These are phyloP conservation scores for Backusella westeae DNA, from an alignment of 192 early-diverging fungal species.

Conservation along the genomic window DNA sequence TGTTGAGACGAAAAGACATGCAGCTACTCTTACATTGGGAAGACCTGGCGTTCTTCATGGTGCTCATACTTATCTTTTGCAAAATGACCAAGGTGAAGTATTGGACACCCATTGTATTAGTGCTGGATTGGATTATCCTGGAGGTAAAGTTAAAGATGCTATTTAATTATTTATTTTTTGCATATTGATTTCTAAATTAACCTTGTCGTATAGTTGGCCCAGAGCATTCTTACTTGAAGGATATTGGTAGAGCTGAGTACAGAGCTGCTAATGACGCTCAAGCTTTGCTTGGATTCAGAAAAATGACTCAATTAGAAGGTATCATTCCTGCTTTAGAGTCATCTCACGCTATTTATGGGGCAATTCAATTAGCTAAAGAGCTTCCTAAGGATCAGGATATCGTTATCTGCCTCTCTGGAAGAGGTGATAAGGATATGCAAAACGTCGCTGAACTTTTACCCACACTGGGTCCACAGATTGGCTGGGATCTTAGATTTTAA, in stretches of 20 bases:
- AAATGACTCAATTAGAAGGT: constrained; percentile 71
- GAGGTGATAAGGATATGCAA: constrained; percentile 98
- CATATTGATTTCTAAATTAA: too few species aligned
- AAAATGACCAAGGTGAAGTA: constrained; percentile 94
- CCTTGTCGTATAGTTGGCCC: constrained; percentile 68
- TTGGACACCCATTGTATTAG: constrained; percentile 92
- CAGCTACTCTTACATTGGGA: constrained; percentile 85
- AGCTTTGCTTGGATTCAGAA: constrained; percentile 81
- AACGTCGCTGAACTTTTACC: constrained; percentile 91
- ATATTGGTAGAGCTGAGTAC: constrained; percentile 83
- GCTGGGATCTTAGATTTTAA: constrained; percentile 79
- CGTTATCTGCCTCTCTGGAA: constrained; percentile 86
- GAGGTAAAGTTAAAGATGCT: constrained; percentile 37
- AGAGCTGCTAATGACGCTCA: constrained; percentile 62
- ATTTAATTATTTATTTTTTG: neutral
- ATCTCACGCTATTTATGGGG: constrained; percentile 86
- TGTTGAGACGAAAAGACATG: constrained; percentile 81
- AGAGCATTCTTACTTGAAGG: constrained; percentile 92
- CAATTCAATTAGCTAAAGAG: constrained; percentile 72
- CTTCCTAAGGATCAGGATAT: constrained; percentile 81
- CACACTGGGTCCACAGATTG: constrained; percentile 87
- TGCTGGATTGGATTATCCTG: constrained; percentile 96
- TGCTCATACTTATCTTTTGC: constrained; percentile 89
- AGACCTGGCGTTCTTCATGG: constrained; percentile 94
- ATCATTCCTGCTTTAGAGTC: constrained; percentile 97